Evolutionary conservation across 2,329 filamentous ascomycete species (phyloP).

Genomic region (Cercospora sojina): DNA sequence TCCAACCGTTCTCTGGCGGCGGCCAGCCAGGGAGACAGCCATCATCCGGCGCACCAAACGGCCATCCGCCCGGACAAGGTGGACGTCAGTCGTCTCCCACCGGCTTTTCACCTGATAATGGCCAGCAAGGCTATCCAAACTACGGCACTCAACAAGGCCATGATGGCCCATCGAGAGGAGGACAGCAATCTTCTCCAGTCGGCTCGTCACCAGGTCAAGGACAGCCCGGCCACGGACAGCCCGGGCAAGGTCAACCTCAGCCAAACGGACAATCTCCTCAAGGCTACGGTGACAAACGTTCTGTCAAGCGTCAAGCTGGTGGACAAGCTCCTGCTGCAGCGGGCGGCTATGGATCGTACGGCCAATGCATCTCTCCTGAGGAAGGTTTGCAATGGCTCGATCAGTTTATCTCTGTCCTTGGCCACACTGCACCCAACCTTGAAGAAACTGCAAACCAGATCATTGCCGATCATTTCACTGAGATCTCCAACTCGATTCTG

Average conservation of each 20-base stretch:
- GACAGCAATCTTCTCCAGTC: not conserved
- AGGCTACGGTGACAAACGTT: not conserved
- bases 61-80: not conserved
- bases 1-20: not conserved
- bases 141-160: not conserved
- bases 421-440: constrained; percentile 4
- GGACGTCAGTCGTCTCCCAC: no score
- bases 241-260: not conserved
- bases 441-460: constrained; percentile 16
- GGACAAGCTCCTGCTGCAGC: no score
- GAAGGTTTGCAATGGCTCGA: constrained; percentile 19
- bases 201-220: not conserved
- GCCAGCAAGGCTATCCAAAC: not conserved
- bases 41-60: no score
- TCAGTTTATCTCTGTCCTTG: constrained; percentile 13
- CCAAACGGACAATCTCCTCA: not conserved
- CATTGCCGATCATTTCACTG: constrained; percentile 19
- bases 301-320: not conserved
- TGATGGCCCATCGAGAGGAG: not conserved
- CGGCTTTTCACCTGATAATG: not conserved
- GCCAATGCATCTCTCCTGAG: constrained; percentile 16
- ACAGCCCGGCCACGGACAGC: not conserved
- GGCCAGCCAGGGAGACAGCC: no score
- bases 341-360: not conserved
- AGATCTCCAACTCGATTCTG: constrained; percentile 21